Percentiles rank a stretch among this genome's conserved stretches.
Conservation (phyloP, 2,329 filamentous ascomycete genomes). For the Leptographium wingfieldii region DNA sequence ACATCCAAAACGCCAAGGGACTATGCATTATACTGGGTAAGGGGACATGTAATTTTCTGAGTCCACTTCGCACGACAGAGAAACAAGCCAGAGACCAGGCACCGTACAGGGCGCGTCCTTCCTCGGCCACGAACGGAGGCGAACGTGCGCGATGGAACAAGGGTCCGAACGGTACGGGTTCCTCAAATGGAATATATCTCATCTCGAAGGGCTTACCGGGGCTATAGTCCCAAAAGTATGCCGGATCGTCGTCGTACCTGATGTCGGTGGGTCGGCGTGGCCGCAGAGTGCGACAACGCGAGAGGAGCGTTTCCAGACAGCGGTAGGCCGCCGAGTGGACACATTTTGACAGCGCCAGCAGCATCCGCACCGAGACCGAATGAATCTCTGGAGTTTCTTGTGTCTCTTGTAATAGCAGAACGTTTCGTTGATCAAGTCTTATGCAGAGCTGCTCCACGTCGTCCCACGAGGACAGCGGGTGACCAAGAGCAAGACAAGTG, state of each 20-base stretch:
- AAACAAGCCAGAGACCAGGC: background rate
- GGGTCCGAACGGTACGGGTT: background rate
- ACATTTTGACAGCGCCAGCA: background rate
- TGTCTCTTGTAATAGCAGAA: too few species aligned
- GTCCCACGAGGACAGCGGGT: background rate
- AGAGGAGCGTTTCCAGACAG: background rate
- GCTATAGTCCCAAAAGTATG: background rate
- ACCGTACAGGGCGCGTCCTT: background rate
- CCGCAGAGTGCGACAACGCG: background rate
- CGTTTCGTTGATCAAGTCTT: too few species aligned
- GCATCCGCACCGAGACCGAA: background rate
- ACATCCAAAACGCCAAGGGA: too few species aligned
- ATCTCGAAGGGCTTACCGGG: background rate
- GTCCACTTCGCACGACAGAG: background rate
- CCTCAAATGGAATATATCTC: background rate
- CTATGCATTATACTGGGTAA: too few species aligned
- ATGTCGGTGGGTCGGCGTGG: background rate
- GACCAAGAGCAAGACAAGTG: background rate
- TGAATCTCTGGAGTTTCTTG: too few species aligned
- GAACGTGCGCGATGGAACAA: background rate
- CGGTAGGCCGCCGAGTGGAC: background rate
- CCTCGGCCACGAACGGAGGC: background rate
- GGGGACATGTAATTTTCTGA: too few species aligned
- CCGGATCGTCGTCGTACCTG: background rate
- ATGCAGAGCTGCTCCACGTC: background rate